Conservation (phyloP, 2,329 filamentous ascomycete genomes). For the Sporothrix brasiliensis region DNA sequence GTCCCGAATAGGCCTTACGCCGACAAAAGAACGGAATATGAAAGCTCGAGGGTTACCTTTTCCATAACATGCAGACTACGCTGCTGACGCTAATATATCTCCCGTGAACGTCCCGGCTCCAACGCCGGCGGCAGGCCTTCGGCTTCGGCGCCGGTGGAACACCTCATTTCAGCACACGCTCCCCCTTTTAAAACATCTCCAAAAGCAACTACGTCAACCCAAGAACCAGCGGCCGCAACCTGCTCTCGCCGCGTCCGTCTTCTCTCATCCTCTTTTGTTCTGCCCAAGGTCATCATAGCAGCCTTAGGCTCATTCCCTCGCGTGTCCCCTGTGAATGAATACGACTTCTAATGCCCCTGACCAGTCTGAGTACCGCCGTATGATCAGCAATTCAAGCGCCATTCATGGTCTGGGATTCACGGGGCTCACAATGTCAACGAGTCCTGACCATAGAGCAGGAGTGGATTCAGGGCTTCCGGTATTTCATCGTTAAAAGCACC, state of each 20-base stretch:
- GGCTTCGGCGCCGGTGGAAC: neutral
- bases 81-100: neutral
- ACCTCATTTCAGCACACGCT: neutral
- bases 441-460: slow-evolving; percentile 51
- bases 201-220: too few relatives aligned
- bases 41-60: neutral
- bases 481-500: slow-evolving; percentile 53
- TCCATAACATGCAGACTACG: neutral
- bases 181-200: neutral
- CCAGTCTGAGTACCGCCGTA: neutral
- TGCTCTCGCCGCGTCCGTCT: neutral
- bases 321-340: neutral
- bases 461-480: slow-evolving; percentile 56
- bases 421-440: neutral
- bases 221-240: too few relatives aligned
- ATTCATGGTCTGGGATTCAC: neutral
- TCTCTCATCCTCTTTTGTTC: neutral
- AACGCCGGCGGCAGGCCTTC: neutral
- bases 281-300: neutral
- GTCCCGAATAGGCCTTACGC: neutral
- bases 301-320: neutral
- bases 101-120: neutral
- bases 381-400: neutral
- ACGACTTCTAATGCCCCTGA: neutral
- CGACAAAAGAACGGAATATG: neutral